Evolutionary conservation across 2,329 filamentous ascomycete genomes (phyloP).

Genomic region (Simplicillium aogashimaense): DNA sequence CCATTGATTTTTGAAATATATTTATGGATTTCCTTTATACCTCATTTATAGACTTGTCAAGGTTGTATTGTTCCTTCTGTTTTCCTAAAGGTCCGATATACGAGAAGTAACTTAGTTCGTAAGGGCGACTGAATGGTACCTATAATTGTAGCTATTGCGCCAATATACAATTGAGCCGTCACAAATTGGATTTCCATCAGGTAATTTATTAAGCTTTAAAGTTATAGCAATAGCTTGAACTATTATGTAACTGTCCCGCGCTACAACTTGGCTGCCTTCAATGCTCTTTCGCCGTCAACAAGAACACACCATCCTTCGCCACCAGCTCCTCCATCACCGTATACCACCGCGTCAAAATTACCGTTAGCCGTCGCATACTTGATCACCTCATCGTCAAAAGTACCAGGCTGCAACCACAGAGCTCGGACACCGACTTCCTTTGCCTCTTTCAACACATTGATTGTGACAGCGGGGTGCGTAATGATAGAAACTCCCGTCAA

Average conservation of each 20-base stretch:
- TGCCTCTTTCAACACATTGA: conserved; percentile 66
- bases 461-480: conserved; percentile 72
- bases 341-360: conserved; percentile 61
- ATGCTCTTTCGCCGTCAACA: conserved; percentile 65
- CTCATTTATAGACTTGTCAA: too few species aligned
- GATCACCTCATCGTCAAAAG: conserved; percentile 68
- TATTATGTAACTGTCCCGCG: neutral
- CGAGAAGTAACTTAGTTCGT: too few species aligned
- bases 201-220: too few species aligned
- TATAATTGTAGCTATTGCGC: too few species aligned
- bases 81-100: too few species aligned
- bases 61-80: too few species aligned
- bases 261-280: conserved; percentile 46
- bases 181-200: too few species aligned
- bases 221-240: too few species aligned
- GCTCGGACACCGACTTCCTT: conserved; percentile 61
- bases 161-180: too few species aligned
- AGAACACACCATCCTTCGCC: conserved; percentile 79
- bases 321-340: conserved; percentile 52
- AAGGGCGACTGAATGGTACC: too few species aligned
- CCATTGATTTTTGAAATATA: too few species aligned
- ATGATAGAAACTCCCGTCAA: conserved; percentile 77
- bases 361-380: conserved; percentile 51
- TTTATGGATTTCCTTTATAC: too few species aligned
- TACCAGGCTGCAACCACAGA: conserved; percentile 88